phyloP scores from a whole-genome alignment of 192 early-diverging fungal genomes.

The Chytriomyces sp. region DNA sequence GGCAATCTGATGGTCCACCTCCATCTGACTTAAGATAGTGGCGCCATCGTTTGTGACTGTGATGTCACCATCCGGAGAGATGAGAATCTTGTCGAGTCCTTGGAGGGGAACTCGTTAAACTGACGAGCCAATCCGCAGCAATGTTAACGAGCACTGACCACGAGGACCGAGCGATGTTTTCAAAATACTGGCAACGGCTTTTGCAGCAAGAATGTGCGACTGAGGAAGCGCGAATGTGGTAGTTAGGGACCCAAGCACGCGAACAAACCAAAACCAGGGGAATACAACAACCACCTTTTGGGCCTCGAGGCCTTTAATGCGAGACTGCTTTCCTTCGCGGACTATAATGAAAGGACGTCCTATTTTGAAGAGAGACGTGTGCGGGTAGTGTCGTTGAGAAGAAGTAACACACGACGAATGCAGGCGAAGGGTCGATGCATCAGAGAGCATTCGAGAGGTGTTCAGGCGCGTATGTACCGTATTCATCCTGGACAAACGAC shows the following conservation, averaged over 20 bases:
- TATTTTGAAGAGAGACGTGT: not conserved
- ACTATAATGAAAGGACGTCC: constrained; percentile 97
- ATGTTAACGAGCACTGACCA: constrained; percentile 53
- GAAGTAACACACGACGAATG: not conserved
- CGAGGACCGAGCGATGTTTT: constrained; percentile 98
- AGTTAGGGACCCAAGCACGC: not conserved
- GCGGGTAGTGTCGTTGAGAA: not conserved
- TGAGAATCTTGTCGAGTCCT: constrained; percentile 99
- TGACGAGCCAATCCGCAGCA: not conserved
- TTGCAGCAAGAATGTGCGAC: constrained; percentile 97
- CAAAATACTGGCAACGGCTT: constrained; percentile 94
- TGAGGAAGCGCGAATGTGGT: constrained; percentile 42
- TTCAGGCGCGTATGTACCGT: constrained; percentile 45
- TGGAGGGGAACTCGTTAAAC: not conserved
- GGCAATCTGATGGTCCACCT: constrained; percentile 98
- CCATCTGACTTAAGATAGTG: constrained; percentile 97
- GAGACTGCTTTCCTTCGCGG: constrained; percentile 89
- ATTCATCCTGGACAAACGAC: constrained; percentile 94
- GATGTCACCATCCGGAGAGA: constrained; percentile 99
- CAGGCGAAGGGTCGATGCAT: not conserved
- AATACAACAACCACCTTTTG: constrained; percentile 75
- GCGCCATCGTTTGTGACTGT: constrained; percentile 99
- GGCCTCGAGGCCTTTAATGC: constrained; percentile 90
- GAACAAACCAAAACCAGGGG: not conserved
- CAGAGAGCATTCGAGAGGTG: not conserved